Base-by-base conservation (phyloP, 805 yeast species). In the Candida oleophila region DNA sequence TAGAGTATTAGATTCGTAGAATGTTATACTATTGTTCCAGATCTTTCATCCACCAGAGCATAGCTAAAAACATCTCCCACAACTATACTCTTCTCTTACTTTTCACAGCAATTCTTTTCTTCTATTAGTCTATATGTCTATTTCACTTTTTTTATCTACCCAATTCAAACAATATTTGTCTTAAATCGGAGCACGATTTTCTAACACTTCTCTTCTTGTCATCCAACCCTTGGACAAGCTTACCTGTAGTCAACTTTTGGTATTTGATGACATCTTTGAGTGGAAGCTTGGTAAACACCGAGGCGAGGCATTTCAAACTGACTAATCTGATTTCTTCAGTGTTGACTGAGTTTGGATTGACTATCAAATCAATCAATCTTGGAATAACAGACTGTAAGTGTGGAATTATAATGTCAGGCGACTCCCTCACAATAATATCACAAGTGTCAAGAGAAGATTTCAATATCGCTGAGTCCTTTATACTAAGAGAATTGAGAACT, bases 191-290 rank as follows among this genome's bases (percentile, higher is more conserved):
- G 4, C 92, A 86, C 43, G 80, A 74, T 60, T 82, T 85, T 59
- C 99, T 78, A 1, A 92, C 88, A 2, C 65, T 68, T 62, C 99
- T 78, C 59, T 75, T 84, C 41, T 74, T 76, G 62, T 92, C 97
- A 54, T 86, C 94, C 51, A 94, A 68, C 0, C 78, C 82, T 1
- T 57, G 60, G 1, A 68, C 69, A 39, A 87, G 65, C 12, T 70
- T 73, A 16, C 55, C 62, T 33, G 87, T 69, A 9, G 88, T 69
- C 9, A 61, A 64, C 3, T 59, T 60, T 58, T 77, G 80, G 56
- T 74, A 85, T 3, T 84, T 82, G 19, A 78, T 66, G 45, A 85
- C 56, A 16, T 68, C 57, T 15, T 65, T 67, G 46, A 71, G 49
- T 43, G 74, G 64, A 9, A 53, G 47, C 12, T 80, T 66, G 22